Evolutionary conservation across 495 filamentous ascomycete species (phyloP).

Genomic region (Aspergillus panamensis): DNA sequence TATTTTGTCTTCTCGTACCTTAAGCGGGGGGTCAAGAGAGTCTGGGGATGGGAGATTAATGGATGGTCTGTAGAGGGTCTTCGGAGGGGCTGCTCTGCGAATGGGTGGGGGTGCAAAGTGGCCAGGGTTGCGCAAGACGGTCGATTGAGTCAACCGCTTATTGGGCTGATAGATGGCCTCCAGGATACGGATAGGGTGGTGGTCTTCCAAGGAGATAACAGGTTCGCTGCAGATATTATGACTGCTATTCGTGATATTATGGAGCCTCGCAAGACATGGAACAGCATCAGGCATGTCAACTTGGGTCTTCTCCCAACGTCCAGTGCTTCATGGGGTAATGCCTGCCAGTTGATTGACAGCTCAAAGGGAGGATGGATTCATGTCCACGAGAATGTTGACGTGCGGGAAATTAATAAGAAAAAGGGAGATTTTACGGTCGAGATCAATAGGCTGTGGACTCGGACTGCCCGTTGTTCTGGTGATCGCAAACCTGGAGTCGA

Average conservation of each 20-base stretch:
- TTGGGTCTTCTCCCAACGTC: slow-evolving; percentile 76
- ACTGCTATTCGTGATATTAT: slow-evolving; percentile 21
- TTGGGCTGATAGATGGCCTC: slow-evolving; percentile 27
- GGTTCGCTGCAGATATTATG: slow-evolving; percentile 49
- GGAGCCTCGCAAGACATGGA: slow-evolving; percentile 30
- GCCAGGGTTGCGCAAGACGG: slow-evolving; percentile 36
- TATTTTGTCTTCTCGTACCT: slow-evolving; percentile 86
- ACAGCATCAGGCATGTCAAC: slow-evolving; percentile 65
- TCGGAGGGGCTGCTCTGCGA: slow-evolving; percentile 61
- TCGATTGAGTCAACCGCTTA: slow-evolving; percentile 24
- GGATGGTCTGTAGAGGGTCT: slow-evolving; percentile 84
- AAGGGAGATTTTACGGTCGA: slow-evolving; percentile 29
- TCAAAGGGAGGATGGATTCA: slow-evolving; percentile 66
- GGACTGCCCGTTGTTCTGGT: not conserved
- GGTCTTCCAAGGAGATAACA: slow-evolving; percentile 72
- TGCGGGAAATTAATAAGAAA: slow-evolving; percentile 56
- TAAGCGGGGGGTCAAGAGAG: slow-evolving; percentile 60
- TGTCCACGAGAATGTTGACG: slow-evolving; percentile 80
- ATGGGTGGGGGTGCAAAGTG: slow-evolving; percentile 60
- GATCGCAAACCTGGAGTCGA: slow-evolving; percentile 23
- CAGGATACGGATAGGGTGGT: slow-evolving; percentile 44
- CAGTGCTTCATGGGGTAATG: slow-evolving; percentile 57
- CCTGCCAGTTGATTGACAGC: slow-evolving; percentile 55
- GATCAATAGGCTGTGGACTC: slow-evolving; percentile 17
- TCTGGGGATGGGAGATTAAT: slow-evolving; percentile 88